A percentile compares a stretch with the other conserved stretches of the same genome.
Conservation (phyloP, 495 filamentous ascomycete genomes). For the Daldinia loculata region DNA sequence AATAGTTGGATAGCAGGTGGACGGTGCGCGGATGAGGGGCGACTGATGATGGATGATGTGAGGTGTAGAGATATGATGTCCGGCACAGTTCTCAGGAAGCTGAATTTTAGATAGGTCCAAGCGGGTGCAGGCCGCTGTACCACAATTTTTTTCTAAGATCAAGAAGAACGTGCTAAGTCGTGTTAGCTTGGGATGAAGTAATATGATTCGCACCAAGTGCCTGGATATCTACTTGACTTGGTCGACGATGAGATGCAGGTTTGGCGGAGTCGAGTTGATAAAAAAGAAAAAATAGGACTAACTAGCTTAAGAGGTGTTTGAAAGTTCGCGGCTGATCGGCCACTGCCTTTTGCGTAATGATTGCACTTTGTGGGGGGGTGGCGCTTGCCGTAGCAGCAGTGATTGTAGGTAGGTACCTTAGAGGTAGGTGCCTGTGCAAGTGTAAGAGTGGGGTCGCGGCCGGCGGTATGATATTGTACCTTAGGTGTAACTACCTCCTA, state of each 20-base stretch:
- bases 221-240: conserved; percentile 12
- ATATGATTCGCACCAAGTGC: conserved; percentile 2
- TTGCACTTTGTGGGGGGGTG: conserved; percentile 25
- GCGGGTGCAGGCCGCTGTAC: conserved; percentile 50
- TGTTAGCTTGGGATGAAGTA: conserved; percentile 1
- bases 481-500: background rate
- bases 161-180: conserved; percentile 13
- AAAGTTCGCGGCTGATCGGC: conserved; percentile 40
- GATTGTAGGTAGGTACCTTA: conserved; percentile 9
- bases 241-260: conserved; percentile 22
- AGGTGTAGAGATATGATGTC: conserved; percentile 34
- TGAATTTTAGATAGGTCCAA: conserved; percentile 39
- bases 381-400: conserved; percentile 25
- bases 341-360: conserved; percentile 42
- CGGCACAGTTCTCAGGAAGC: conserved; percentile 28
- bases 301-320: conserved; percentile 31
- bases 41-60: conserved; percentile 34
- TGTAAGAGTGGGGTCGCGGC: conserved; percentile 9
- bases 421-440: background rate
- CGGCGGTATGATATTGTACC: background rate
- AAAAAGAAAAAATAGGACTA: conserved; percentile 24
- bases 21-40: conserved; percentile 32
- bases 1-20: conserved; percentile 16
- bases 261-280: conserved; percentile 28
- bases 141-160: conserved; percentile 34